A percentile compares a stretch with the other conserved stretches of the same genome.
Evolutionary conservation across 208 protist species (phyloP).

Genomic region (Tritrichomonas foetus): DNA sequence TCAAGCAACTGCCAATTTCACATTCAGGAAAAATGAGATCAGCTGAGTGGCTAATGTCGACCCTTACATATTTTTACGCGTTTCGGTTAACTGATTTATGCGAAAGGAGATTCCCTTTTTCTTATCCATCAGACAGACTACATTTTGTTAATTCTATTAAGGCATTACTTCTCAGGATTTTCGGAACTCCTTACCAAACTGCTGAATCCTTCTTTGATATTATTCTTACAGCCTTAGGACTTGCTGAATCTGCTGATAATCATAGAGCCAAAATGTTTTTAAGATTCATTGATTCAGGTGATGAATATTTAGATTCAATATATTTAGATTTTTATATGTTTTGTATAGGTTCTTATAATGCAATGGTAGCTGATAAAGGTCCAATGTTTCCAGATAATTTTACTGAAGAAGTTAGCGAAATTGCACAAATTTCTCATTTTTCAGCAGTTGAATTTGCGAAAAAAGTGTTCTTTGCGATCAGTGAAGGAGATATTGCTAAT

Average conservation of each 20-base stretch:
- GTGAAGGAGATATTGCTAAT: not conserved
- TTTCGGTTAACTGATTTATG: not conserved
- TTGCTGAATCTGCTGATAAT: not conserved
- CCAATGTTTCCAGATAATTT: not conserved
- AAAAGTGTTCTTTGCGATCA: not conserved
- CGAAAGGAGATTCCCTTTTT: not conserved
- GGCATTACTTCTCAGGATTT: not conserved
- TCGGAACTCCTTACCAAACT: not conserved
- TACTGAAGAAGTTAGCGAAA: too few species aligned
- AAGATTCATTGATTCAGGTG: not conserved
- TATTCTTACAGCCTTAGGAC: not conserved
- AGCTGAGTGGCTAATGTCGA: not conserved
- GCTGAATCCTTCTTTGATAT: not conserved
- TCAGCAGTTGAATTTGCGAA: not conserved
- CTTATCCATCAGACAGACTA: not conserved
- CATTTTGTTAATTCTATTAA: not conserved
- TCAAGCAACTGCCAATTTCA: not conserved
- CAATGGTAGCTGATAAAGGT: not conserved
- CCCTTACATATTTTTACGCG: not conserved
- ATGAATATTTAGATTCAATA: not conserved
- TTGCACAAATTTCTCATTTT: not conserved
- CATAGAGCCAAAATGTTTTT: not conserved
- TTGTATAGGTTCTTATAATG: not conserved
- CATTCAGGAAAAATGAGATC: not conserved
- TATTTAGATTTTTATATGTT: constrained; percentile 29